These are phyloP conservation scores for Aspergillus novoparasiticus DNA, from an alignment of 2,329 filamentous ascomycete genomes.

Conservation along the genomic window DNA sequence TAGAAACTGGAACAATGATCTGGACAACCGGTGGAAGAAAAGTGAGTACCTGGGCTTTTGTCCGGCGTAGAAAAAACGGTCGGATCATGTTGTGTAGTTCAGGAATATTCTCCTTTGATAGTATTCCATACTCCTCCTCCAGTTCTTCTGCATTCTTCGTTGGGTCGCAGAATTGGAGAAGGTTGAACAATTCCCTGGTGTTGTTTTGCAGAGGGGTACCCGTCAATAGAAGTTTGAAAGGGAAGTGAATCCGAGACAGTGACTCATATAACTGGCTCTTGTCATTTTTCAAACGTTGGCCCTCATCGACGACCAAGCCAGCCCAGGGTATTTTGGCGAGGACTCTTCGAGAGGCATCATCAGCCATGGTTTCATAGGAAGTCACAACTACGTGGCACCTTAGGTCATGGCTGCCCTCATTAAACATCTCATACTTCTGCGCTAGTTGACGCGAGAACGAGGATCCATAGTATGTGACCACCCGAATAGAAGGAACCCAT, in stretches of 20 bases:
- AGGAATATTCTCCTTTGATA: conserved; percentile 79
- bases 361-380: conserved; percentile 86
- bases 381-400: conserved; percentile 91
- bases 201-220: conserved; percentile 84
- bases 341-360: conserved; percentile 65
- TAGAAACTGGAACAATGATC: conserved; percentile 93
- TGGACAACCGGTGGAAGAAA: conserved; percentile 93
- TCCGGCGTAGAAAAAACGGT: conserved; percentile 71
- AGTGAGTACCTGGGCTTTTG: conserved; percentile 86
- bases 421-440: conserved; percentile 83
- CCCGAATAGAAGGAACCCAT: conserved; percentile 82
- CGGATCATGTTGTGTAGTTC: conserved; percentile 82
- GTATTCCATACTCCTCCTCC: conserved; percentile 73
- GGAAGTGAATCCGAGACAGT: conserved; percentile 71
- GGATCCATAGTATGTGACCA: conserved; percentile 91
- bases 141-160: conserved; percentile 69
- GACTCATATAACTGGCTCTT: conserved; percentile 78
- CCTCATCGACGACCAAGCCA: conserved; percentile 90
- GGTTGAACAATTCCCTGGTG: conserved; percentile 88
- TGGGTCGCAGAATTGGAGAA: conserved; percentile 90
- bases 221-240: conserved; percentile 83
- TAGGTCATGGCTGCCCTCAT: conserved; percentile 62
- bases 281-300: conserved; percentile 93
- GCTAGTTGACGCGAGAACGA: conserved; percentile 73
- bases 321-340: conserved; percentile 79